Evolutionary conservation across 495 filamentous ascomycete species (phyloP), one percentile per base, ranked within the genome.

Genomic region (Monascus purpureus): DNA sequence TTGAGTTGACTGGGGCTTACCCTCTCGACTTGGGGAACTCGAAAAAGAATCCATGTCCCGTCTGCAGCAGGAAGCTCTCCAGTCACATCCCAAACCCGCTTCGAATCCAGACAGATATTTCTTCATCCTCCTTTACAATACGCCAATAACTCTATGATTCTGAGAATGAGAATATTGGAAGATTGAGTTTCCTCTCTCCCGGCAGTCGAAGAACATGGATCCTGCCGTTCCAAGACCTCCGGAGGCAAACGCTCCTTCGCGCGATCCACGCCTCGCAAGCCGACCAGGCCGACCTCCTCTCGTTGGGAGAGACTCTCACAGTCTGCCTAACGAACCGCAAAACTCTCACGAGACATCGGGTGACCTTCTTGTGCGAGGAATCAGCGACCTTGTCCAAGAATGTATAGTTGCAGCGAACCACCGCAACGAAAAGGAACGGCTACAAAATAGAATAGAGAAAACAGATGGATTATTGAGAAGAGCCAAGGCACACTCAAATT

Each of bases 341-440:
- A n/a, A n/a, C n/a, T n/a, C n/a, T n/a, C n/a, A n/a, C n/a, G n/a
- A 12, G 4, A 12, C 12, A 12, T n/a, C 26, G 11, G n/a, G 5
- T 4, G 26, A 12, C n/a, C 4, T 6, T 28, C 13, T 28, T 12
- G n/a, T 14, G 14, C 28, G 17, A 13, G 19, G 6, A 13, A 20
- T 31, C n/a, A n/a, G 17, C 9, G 40, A 45, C 1, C 18, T 55
- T 11, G 40, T 52, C 4, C 44, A 43, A 16, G 39, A 43, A 7
- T 35, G 45, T 2, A 36, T 45, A 1, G 27, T 24, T 5, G 17
- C 32, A 14, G 32, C 33, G 12, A 32, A 36, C 6, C 28, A 19
- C 14, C 28, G 39, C 16, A 33, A 39, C 17, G 47, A 53, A 17
- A 47, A 39, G 22, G 43, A 51, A 12, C 39, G 28, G 11, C 16